phyloP scores from a whole-genome alignment of 192 early-diverging fungal genomes.

The Podochytrium sp. region DNA sequence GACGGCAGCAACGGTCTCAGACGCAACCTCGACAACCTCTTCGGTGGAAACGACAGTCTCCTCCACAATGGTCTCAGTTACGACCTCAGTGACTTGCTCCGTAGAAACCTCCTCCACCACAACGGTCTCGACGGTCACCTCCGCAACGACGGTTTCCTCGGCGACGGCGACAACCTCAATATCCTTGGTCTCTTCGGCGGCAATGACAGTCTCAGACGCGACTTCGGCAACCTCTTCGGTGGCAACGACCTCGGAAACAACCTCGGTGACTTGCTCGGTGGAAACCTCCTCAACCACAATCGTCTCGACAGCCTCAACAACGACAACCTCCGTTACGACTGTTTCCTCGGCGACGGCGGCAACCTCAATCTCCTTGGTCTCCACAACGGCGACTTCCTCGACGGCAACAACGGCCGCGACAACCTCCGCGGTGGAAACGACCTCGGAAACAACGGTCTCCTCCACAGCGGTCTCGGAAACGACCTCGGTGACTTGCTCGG shows the following conservation, averaged over 20 bases:
- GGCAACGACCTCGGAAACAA: background rate
- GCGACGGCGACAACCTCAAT: background rate
- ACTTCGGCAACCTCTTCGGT: background rate
- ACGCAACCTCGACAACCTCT: background rate
- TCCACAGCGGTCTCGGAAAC: background rate
- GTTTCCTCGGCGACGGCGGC: background rate
- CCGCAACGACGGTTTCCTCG: background rate
- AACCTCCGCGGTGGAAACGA: background rate
- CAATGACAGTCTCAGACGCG: background rate
- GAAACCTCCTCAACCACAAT: background rate
- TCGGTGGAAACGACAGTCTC: background rate
- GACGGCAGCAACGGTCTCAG: background rate
- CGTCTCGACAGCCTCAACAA: background rate
- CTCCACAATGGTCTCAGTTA: background rate
- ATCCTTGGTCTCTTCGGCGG: background rate
- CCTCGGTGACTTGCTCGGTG: background rate
- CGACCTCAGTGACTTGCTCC: background rate
- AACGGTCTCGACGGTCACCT: background rate
- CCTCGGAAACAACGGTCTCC: background rate
- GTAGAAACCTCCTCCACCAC: background rate
- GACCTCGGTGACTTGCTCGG: background rate
- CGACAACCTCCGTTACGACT: background rate
- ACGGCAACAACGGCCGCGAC: background rate
- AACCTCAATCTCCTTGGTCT: background rate
- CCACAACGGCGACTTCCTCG: background rate